Conservation (phyloP, 257 asterid species). For the Verbascum thapsus region DNA sequence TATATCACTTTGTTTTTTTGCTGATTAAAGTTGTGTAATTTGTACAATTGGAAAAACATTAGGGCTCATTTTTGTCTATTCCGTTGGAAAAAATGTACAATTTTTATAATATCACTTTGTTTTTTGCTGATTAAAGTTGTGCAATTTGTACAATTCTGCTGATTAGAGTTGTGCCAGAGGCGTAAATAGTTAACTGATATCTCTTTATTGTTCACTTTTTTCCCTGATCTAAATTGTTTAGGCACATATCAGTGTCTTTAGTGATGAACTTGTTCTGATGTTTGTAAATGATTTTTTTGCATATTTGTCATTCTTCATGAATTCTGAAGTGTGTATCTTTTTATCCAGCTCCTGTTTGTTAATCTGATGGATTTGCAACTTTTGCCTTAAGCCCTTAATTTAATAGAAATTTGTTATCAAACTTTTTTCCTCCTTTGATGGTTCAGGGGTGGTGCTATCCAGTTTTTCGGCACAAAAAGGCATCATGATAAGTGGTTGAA, state of each 20-base stretch:
- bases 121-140: too few relatives aligned
- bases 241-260: not conserved
- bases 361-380: not conserved
- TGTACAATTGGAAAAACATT: too few relatives aligned
- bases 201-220: not conserved
- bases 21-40: too few relatives aligned
- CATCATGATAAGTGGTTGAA: conserved; percentile 92
- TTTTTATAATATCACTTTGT: too few relatives aligned
- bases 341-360: conserved; percentile 19
- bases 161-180: not conserved
- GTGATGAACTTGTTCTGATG: not conserved
- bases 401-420: conserved; percentile 1
- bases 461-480: conserved; percentile 84
- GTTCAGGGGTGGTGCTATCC: conserved; percentile 93
- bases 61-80: not conserved
- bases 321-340: not conserved
- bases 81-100: not conserved
- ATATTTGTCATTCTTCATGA: conserved; percentile 13
- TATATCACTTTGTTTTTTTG: too few relatives aligned
- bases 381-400: not conserved
- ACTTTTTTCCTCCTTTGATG: conserved; percentile 22
- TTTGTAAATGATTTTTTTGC: not conserved
- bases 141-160: too few relatives aligned
- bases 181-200: not conserved
- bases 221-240: not conserved